Evolutionary conservation across 805 yeast genomes (phyloP), one percentile per base, ranked within the genome.

Genomic region (Starmerella potacharoeniae): DNA sequence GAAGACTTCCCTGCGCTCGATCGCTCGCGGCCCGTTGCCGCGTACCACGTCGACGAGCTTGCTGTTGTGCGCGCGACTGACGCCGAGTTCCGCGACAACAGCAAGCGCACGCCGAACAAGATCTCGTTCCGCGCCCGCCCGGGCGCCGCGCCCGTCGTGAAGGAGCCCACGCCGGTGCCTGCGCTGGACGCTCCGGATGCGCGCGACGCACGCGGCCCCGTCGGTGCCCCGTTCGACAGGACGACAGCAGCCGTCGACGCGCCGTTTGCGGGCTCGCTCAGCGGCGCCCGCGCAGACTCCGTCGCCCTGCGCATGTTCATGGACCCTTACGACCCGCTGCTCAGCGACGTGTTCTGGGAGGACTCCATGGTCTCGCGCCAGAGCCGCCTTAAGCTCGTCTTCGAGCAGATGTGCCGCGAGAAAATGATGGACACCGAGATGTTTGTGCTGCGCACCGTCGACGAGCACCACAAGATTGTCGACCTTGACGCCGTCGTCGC

Each of bases 1-100:
- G 83, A 79, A 37, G 86, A 88, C 52, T 90, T 93, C 72, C 97
- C 97, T 1, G 80, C 90, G 1, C 71, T 93, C 54, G 91, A 84
- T 46, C 73, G 97, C 59, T 75, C 78, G 0, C 73, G 90, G 52
- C 63, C 72, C 4, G 72, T 93, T 31, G 73, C 81, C 2, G 80
- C 91, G 0, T 86, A 88, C 66, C 86, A 88, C 29, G 83, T 82
- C 53, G 86, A 82, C 60, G 96, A 88, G 60, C 78, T 93, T 54
- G 95, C 95, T 0, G 66, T 93, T 11, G 82, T 88, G 52, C 71
- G 68, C 58, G 86, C 85, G 2, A 62, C 71, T 2, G 63, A 66
- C 3, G 73, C 66, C 4, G 71, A 70, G 60, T 56, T 51, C 37
- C 53, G 50, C 2, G 69, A 65, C 16, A 70, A 69, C 57, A 62